These are phyloP conservation scores for Cryphonectria radicalis DNA, from an alignment of 2,329 filamentous ascomycete species.

Conservation along the genomic window DNA sequence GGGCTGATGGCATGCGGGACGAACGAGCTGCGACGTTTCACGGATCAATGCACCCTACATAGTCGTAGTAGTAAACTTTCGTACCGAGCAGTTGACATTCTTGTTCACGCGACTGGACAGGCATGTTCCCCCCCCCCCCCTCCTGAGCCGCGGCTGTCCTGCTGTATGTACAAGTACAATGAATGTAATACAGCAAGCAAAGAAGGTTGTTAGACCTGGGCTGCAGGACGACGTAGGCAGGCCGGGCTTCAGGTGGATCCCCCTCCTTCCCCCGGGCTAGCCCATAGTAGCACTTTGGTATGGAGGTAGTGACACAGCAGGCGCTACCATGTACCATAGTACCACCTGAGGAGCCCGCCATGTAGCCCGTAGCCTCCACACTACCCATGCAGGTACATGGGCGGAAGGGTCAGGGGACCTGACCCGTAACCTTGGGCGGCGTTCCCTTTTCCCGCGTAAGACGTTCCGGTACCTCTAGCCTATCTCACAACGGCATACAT, in stretches of 20 bases:
- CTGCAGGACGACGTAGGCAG: constrained; percentile 9
- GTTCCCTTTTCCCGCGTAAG: constrained; percentile 29
- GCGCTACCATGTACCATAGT: constrained; percentile 2
- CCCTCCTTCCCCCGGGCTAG: constrained; percentile 16
- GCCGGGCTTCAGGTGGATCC: constrained; percentile 22
- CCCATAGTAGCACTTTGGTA: constrained; percentile 3
- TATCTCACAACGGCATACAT: background rate
- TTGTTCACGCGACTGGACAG: background rate
- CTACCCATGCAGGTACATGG: constrained; percentile 28
- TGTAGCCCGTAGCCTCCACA: constrained; percentile 11
- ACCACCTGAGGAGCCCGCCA: constrained; percentile 5
- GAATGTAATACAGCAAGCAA: background rate
- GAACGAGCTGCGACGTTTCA: constrained; percentile 16
- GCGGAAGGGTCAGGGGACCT: constrained; percentile 20
- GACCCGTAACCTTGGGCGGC: constrained; percentile 27
- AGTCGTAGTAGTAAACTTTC: background rate
- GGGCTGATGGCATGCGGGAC: background rate
- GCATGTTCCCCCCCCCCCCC: background rate
- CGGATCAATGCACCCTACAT: background rate
- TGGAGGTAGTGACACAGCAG: background rate
- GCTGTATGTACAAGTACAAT: background rate
- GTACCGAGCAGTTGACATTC: constrained; percentile 10
- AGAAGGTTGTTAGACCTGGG: background rate
- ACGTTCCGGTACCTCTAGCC: constrained; percentile 25
- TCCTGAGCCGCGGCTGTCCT: background rate